Evolutionary conservation across 2,329 filamentous ascomycete genomes (phyloP), one percentile per base, ranked within the genome.

Genomic region (Alternaria hordeiaustralica): DNA sequence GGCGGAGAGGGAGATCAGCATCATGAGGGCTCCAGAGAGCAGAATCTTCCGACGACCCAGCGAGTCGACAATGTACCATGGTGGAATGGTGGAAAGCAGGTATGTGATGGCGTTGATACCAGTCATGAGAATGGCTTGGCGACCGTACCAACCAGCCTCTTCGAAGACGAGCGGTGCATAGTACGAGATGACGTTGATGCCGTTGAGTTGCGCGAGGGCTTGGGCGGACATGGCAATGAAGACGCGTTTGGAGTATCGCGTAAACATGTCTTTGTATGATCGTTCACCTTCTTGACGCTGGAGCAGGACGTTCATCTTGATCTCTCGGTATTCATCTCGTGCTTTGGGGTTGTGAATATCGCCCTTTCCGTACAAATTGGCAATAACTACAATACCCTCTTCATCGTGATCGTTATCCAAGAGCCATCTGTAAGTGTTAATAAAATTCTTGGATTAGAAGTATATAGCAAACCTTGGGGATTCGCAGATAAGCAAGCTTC

Each of bases 191-290:
- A 99, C 96, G 82, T 99, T 99, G 84, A 99, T 99, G 69, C 96
- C 96, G 83, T 98, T 98, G 58, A 99, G 88, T 82, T 99, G 96
- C 26, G 96, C 96, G 69, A 99, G 88, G 6, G 90, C 94, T 81
- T 98, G 96, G 5, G 96, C 96, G 33, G 95, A 98, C 96, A 98
- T 98, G 82, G 96, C 96, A 78, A 98, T 98, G 76, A 98, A 93
- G 69, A 98, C 95, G 57, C 96, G 93, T 74, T 92, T 96, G 77
- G 87, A 88, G 84, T 98, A 98, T 66, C 93, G 89, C 75, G 87
- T 90, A 85, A 98, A 99, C 96, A 99, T 99, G 66, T 98, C 96
- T 43, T 81, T 73, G 80, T 98, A 99, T 0, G 92, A 89, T 71
- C 96, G 88, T 82, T 98, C 96, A 72, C 96, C 96, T 82, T 99